Evolutionary conservation across 2,329 filamentous ascomycete genomes (phyloP).

Genomic region (Colletotrichum acutatum): DNA sequence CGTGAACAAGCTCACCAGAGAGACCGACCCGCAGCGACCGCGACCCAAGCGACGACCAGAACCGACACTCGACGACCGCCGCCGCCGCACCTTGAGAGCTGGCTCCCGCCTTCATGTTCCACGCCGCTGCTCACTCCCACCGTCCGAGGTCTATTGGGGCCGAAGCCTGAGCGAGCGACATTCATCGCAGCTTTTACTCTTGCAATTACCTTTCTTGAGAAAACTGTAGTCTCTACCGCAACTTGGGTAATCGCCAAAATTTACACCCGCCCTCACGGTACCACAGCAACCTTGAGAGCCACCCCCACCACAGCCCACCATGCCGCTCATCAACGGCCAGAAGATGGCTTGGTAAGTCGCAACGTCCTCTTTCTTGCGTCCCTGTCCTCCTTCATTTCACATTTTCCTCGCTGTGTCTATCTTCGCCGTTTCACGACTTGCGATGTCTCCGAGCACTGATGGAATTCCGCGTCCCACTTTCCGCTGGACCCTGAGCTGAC

Average conservation of each 20-base stretch:
- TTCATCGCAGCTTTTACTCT: neutral
- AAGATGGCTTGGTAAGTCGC: slow-evolving; percentile 77
- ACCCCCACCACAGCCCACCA: slow-evolving; percentile 47
- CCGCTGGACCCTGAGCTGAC: slow-evolving; percentile 29
- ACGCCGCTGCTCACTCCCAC: slow-evolving; percentile 28
- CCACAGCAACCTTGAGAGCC: slow-evolving; percentile 4
- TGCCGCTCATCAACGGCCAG: slow-evolving; percentile 76
- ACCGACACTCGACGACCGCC: neutral
- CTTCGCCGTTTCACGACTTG: neutral
- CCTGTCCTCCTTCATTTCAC: slow-evolving; percentile 14
- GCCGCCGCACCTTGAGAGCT: slow-evolving; percentile 8
- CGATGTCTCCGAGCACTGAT: slow-evolving; percentile 4
- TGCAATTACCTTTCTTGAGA: slow-evolving; percentile 3
- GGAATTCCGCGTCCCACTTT: slow-evolving; percentile 1
- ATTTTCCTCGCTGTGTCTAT: slow-evolving; percentile 14
- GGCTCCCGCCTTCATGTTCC: slow-evolving; percentile 35
- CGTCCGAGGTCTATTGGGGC: slow-evolving; percentile 27
- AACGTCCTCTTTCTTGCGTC: slow-evolving; percentile 28
- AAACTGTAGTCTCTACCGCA: neutral
- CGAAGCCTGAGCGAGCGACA: slow-evolving; percentile 7
- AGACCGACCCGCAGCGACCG: neutral
- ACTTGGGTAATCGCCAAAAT: neutral
- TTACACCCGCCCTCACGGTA: neutral
- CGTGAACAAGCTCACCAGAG: neutral
- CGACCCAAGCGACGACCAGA: neutral